These are phyloP conservation scores for Fusarium longipes DNA, from an alignment of 2,329 filamentous ascomycete species.

Conservation along the genomic window DNA sequence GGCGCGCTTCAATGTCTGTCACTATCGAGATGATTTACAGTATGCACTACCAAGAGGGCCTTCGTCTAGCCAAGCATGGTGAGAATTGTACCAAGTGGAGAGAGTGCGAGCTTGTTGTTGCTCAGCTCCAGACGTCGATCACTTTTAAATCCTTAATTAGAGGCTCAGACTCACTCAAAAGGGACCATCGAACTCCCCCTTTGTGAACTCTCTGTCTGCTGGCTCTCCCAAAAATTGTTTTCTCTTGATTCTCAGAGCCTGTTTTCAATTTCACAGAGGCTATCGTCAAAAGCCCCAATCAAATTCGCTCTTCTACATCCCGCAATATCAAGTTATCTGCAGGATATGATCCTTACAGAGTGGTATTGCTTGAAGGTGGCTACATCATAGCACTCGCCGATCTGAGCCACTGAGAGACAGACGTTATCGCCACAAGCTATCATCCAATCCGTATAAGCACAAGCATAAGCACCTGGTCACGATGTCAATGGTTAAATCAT, in stretches of 20 bases:
- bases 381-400: constrained; percentile 45
- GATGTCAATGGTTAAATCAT: constrained; percentile 40
- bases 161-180: constrained; percentile 19
- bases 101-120: constrained; percentile 25
- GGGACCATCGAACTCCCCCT: background rate
- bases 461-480: constrained; percentile 9
- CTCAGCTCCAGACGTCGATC: constrained; percentile 37
- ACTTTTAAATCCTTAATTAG: constrained; percentile 32
- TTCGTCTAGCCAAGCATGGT: constrained; percentile 20
- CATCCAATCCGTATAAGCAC: constrained; percentile 18
- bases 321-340: constrained; percentile 25
- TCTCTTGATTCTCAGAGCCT: background rate
- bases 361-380: constrained; percentile 40
- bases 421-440: constrained; percentile 36
- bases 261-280: constrained; percentile 17
- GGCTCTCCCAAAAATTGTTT: background rate
- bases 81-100: constrained; percentile 24
- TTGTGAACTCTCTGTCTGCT: background rate
- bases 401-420: constrained; percentile 37
- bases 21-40: constrained; percentile 29
- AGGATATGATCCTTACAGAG: constrained; percentile 43
- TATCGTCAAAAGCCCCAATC: constrained; percentile 11
- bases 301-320: background rate
- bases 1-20: constrained; percentile 30
- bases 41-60: constrained; percentile 7